Evolutionary conservation across 2,329 filamentous ascomycete genomes (phyloP).

Genomic region (Pseudogymnoascus sp.): DNA sequence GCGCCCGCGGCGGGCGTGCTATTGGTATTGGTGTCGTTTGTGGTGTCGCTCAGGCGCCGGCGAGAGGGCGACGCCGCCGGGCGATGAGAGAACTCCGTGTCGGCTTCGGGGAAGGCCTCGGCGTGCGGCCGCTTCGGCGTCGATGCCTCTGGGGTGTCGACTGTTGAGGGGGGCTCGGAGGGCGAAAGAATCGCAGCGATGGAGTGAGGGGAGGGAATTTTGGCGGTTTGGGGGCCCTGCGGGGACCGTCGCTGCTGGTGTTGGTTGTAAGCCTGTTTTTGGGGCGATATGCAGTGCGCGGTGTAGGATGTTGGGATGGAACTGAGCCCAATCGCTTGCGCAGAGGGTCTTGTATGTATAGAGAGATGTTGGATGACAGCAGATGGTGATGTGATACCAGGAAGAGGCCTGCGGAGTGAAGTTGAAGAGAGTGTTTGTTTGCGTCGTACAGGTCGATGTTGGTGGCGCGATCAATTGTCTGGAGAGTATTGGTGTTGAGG

Average conservation of each 20-base stretch:
- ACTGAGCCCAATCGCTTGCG: neutral
- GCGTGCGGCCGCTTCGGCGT: slow-evolving; percentile 27
- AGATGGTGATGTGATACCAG: neutral
- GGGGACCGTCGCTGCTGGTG: neutral
- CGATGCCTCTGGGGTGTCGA: slow-evolving; percentile 20
- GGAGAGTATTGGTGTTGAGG: neutral
- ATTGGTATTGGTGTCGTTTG: neutral
- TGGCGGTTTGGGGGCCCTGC: slow-evolving; percentile 21
- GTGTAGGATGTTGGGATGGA: neutral
- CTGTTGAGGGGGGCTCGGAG: slow-evolving; percentile 18
- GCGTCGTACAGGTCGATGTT: neutral
- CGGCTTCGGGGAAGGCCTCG: slow-evolving; percentile 24
- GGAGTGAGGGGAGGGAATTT: slow-evolving; percentile 29
- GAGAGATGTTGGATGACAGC: neutral
- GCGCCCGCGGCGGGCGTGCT: neutral
- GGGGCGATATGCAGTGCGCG: neutral
- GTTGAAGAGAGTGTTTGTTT: neutral
- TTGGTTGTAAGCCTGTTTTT: neutral
- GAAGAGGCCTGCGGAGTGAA: neutral
- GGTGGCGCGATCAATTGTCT: neutral
- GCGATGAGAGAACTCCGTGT: slow-evolving; percentile 20
- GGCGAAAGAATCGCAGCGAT: slow-evolving; percentile 30
- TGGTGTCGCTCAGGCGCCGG: neutral
- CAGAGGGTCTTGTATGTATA: neutral
- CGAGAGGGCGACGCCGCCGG: slow-evolving; percentile 21